Evolutionary conservation across 108 stramenopile species (phyloP).

Genomic region (Pseudonitzschia multiseries): DNA sequence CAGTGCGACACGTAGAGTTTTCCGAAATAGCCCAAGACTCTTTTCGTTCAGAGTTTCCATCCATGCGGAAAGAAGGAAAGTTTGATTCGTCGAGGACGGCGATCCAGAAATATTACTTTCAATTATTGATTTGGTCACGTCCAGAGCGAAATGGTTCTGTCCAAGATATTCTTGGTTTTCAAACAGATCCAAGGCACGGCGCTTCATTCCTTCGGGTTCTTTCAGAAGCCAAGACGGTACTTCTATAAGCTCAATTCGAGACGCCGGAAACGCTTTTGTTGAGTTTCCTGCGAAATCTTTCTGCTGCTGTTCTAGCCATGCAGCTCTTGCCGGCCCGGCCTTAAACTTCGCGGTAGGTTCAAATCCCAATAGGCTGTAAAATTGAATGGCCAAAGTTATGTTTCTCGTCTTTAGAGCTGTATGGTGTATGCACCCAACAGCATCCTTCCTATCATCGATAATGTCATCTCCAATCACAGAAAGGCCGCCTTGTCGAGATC

Average conservation of each 20-base stretch:
- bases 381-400: slow-evolving; percentile 77
- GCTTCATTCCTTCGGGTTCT: slow-evolving; percentile 64
- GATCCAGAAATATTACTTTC: not conserved
- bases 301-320: slow-evolving; percentile 51
- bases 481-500: not conserved
- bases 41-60: slow-evolving; percentile 61
- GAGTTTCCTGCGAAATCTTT: not conserved
- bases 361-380: slow-evolving; percentile 81
- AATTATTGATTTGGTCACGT: slow-evolving; percentile 54
- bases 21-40: slow-evolving; percentile 64
- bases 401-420: slow-evolving; percentile 74
- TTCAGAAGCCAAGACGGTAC: slow-evolving; percentile 71
- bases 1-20: slow-evolving; percentile 66
- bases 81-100: not conserved
- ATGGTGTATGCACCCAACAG: slow-evolving; percentile 55
- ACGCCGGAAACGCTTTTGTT: slow-evolving; percentile 2
- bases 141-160: slow-evolving; percentile 79
- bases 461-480: not conserved
- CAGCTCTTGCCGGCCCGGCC: slow-evolving; percentile 73
- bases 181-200: slow-evolving; percentile 68
- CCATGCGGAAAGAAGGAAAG: slow-evolving; percentile 43
- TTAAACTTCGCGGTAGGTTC: slow-evolving; percentile 64
- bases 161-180: slow-evolving; percentile 68
- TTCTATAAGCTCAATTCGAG: slow-evolving; percentile 78
- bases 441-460: not conserved